Evolutionary conservation across 192 early-diverging fungal genomes (phyloP), one percentile per base, ranked within the genome.

Genomic region (Tieghemiomyces parasiticus): DNA sequence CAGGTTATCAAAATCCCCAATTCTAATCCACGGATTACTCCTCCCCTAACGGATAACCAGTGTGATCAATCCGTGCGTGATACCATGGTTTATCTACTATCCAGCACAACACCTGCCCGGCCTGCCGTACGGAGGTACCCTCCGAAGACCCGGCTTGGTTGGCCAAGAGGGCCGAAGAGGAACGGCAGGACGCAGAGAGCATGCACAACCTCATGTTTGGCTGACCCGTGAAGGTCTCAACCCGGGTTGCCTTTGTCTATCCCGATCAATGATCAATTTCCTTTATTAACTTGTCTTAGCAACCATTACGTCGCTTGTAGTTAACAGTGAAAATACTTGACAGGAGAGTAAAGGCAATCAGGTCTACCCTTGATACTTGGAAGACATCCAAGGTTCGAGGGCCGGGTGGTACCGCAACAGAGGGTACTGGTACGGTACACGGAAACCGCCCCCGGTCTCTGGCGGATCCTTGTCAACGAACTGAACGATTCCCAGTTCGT

Each of bases 401-500:
- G 16, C 38, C 6, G 6, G 6, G 16, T 42, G 6, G 16, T 42
- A 42, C 38, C 6, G 16, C 6, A 16, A 16, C 38, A 16, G 38
- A 10, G 38, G 38, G 6, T 42, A 6, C 8, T 42, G 16, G 8
- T 6, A 16, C 38, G 38, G 38, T 42, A 48, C 12, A 22, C 49
- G 12, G 49, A 20, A 50, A 48, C 22, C 24, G 13, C 26, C 2
- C 49, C 22, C 16, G 45, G 45, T 4, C 22, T 14, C 45, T 22
- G n/a, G n/a, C n/a, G 52, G 52, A 10, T 29, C 32, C 8, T 10
- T n/a, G 10, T 54, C 29, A 20, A 26, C 16, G 22, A 35, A 38
- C 19, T 58, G 32, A 25, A 58, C n/a, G 33, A 58, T 22, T 4
- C 55, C 55, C 4, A 58, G 34, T 20, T 58, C 55, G 35, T 58